Conservation (phyloP, 2,329 filamentous ascomycete genomes). For the Aspergillus glaucus region DNA sequence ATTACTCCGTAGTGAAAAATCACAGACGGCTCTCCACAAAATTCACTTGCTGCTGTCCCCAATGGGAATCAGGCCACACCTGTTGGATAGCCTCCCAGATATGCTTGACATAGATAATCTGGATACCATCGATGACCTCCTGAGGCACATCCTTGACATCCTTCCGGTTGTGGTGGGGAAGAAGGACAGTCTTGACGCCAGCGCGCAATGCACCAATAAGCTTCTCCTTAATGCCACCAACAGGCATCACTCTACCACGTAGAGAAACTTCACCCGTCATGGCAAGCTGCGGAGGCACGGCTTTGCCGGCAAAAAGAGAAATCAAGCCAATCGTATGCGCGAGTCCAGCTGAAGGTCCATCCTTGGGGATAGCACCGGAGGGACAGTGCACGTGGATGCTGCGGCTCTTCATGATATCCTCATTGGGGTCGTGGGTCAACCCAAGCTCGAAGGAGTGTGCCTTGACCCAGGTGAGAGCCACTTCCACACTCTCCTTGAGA, state of each 20-base stretch:
- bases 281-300: constrained; percentile 83
- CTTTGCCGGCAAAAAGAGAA: constrained; percentile 76
- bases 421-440: constrained; percentile 68
- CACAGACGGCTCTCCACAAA: constrained; percentile 75
- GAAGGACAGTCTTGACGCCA: constrained; percentile 86
- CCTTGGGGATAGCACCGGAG: constrained; percentile 89
- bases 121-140: constrained; percentile 79
- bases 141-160: constrained; percentile 84
- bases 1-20: constrained; percentile 12
- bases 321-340: constrained; percentile 92
- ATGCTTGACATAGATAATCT: constrained; percentile 87
- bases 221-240: constrained; percentile 98
- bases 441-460: constrained; percentile 89
- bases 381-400: constrained; percentile 96
- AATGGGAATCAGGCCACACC: constrained; percentile 86
- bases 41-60: constrained; percentile 65
- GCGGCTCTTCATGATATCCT: constrained; percentile 93
- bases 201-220: constrained; percentile 88
- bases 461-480: constrained; percentile 95
- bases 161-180: constrained; percentile 84
- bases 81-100: constrained; percentile 90
- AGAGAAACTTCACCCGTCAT: constrained; percentile 85
- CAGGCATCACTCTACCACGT: constrained; percentile 82
- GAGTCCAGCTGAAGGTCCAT: constrained; percentile 75
- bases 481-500: constrained; percentile 93